Base-by-base conservation (phyloP, 1,284 basidiomycete species). In the Hemileia vastatrix region DNA sequence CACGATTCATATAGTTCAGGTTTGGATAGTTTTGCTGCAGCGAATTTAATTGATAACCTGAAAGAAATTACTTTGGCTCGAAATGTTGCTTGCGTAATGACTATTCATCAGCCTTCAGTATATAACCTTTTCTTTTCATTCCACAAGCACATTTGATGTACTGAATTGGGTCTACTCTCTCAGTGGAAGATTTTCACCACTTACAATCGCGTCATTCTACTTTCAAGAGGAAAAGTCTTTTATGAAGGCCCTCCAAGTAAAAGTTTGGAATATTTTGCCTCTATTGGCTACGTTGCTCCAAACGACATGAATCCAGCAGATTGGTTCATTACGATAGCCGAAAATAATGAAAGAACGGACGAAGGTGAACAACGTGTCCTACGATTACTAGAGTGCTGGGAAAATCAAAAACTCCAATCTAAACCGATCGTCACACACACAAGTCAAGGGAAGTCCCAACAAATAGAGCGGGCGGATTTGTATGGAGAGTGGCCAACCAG, bases 261-360 rank as follows among this genome's bases (percentile, higher is more conserved):
- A 11, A 18, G 15, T 9, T 44, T 44, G 43, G 43, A 44, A 15
- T 56, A 53, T 23, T 65, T 65, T 24, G 43, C 32, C 8, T 21
- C 27, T 3, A 19, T 65, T 1, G 64, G 64, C 6, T 63, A 52
- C 6, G 24, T n/a, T 3, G 27, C 33, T n/a, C 61, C 61, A 6
- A 44, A 64, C 36, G 64, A 63, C 9, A 33, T 54, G 19, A 65
- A 65, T 27, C 64, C 64, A 13, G 50, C 64, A 23, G 64, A 65
- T 43, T 49, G 64, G 48, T 63, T 55, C 27, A 31, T 65, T n/a
- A 36, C 49, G 13, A 31, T 65, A 19, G 66, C 68, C 1, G 65
- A 68, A 47, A 70, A 70, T 54, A 64, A 66, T 53, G 69, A 69
- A 23, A 66, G 65, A 60, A 69, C 60, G 33, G 67, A 69, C 21